phyloP scores from a whole-genome alignment of 2,329 filamentous ascomycete species.

The Pestalotiopsis fici region DNA sequence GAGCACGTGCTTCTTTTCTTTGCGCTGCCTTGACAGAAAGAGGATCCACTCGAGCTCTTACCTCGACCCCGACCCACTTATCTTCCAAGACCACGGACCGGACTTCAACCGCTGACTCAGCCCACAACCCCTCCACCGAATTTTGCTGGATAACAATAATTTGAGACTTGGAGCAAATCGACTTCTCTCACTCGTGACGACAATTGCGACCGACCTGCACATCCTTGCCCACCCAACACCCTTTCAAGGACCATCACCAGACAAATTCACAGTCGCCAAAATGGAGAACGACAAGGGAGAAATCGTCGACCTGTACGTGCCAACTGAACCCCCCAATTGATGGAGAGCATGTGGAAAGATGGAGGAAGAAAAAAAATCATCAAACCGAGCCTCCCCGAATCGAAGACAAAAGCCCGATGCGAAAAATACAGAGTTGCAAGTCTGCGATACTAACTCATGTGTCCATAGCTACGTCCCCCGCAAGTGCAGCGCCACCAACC shows the following conservation, averaged over 20 bases:
- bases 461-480: constrained; percentile 84
- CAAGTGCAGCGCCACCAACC: constrained; percentile 98
- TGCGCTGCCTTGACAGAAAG: not conserved
- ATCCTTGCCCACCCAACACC: constrained; percentile 15
- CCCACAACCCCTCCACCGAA: constrained; percentile 8
- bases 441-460: not conserved
- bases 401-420: not conserved
- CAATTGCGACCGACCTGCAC: not conserved
- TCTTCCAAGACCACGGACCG: not conserved
- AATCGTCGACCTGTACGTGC: constrained; percentile 94
- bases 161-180: not conserved
- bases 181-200: not conserved
- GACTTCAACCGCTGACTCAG: constrained; percentile 7
- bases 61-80: not conserved
- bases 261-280: constrained; percentile 50
- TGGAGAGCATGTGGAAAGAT: not conserved
- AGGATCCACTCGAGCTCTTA: not conserved
- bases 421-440: not conserved
- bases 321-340: constrained; percentile 15
- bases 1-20: not conserved
- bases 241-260: constrained; percentile 29
- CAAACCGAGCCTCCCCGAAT: not conserved
- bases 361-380: not conserved
- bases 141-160: constrained; percentile 4
- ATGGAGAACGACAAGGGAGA: constrained; percentile 99